Evolutionary conservation across 495 filamentous ascomycete species (phyloP).

Genomic region (Lentithecium fluviatile): DNA sequence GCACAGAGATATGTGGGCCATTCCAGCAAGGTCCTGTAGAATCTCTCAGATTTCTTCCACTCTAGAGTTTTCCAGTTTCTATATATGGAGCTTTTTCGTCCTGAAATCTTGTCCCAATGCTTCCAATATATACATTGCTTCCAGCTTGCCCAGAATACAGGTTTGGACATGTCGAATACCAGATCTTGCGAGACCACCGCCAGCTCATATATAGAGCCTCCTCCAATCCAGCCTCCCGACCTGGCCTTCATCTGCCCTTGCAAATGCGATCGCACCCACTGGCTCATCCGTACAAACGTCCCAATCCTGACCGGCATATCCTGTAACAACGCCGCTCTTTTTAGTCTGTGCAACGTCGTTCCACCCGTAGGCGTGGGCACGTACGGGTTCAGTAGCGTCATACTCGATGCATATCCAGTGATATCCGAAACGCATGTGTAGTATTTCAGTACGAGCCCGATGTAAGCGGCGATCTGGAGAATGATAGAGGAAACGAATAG

Average conservation of each 20-base stretch:
- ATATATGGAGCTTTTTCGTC: too few relatives aligned
- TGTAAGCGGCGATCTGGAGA: slow-evolving; percentile 25
- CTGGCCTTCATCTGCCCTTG: slow-evolving; percentile 3
- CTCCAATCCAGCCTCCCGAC: slow-evolving; percentile 10
- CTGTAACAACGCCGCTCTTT: slow-evolving; percentile 19
- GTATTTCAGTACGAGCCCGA: slow-evolving; percentile 19
- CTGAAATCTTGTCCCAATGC: too few relatives aligned
- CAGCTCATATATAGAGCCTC: slow-evolving; percentile 23
- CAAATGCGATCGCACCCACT: slow-evolving; percentile 24
- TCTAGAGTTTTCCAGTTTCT: too few relatives aligned
- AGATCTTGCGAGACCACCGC: too few relatives aligned
- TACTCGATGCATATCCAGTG: slow-evolving; percentile 28
- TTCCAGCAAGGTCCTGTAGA: too few relatives aligned
- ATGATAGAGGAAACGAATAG: slow-evolving; percentile 15
- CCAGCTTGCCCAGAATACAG: too few relatives aligned
- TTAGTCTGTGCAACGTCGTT: slow-evolving; percentile 24
- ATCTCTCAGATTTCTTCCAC: too few relatives aligned
- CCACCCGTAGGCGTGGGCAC: slow-evolving; percentile 13
- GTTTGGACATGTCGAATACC: too few relatives aligned
- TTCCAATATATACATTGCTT: too few relatives aligned
- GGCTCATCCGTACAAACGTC: slow-evolving; percentile 18
- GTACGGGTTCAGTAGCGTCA: slow-evolving; percentile 27
- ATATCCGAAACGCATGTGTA: slow-evolving; percentile 32
- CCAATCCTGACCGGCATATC: slow-evolving; percentile 19
- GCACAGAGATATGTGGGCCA: too few relatives aligned